A percentile compares a stretch with the other conserved stretches of the same genome.
phyloP scores from a whole-genome alignment of 441 rosid species.

The Eruca vesicaria region DNA sequence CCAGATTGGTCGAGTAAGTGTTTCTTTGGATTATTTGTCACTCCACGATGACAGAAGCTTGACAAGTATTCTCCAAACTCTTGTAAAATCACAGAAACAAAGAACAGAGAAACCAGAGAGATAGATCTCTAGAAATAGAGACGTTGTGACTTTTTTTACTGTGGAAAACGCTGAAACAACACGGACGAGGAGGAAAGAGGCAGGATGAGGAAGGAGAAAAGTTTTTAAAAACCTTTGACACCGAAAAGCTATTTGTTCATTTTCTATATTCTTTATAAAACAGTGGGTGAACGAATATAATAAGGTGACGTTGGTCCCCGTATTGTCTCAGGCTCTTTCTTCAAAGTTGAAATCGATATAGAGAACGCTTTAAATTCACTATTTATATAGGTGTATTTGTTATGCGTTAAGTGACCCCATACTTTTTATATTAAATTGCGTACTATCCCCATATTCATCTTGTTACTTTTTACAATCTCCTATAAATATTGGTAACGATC shows the following conservation, averaged over 20 bases:
- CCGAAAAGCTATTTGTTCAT: background rate
- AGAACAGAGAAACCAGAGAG: background rate
- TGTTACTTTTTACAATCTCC: background rate
- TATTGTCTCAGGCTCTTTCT: background rate
- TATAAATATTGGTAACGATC: background rate
- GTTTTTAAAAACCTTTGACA: background rate
- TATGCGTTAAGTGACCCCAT: background rate
- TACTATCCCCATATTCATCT: background rate
- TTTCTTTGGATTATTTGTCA: background rate
- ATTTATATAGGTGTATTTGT: background rate
- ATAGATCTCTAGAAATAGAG: background rate
- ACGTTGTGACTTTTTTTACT: background rate
- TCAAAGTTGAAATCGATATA: background rate
- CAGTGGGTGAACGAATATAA: background rate
- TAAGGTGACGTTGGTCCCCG: constrained; percentile 17
- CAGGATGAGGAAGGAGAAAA: background rate
- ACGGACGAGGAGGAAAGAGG: constrained; percentile 2
- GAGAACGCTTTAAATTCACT: constrained; percentile 6
- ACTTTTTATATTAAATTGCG: background rate
- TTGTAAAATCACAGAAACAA: background rate
- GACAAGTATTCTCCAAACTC: constrained; percentile 19
- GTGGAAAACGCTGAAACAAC: constrained; percentile 26
- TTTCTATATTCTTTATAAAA: background rate
- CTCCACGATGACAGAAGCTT: constrained; percentile 6
- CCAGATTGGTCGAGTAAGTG: constrained; percentile 1